Base-by-base conservation (phyloP, 2,329 filamentous ascomycete species). In the Bertia moriformis region DNA sequence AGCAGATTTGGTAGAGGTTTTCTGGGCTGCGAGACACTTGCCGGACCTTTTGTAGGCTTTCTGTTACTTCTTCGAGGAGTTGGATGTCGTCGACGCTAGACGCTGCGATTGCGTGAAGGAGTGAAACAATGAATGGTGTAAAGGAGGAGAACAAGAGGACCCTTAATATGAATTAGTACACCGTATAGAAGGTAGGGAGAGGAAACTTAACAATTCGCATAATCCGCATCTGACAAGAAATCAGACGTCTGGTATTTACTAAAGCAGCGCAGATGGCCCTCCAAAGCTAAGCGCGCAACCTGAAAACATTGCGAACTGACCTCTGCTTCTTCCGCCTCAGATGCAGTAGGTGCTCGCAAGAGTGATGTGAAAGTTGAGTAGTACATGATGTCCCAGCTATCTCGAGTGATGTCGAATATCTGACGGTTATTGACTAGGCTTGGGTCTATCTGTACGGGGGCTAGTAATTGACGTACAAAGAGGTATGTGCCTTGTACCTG, bases 51-150 rank as follows among this genome's bases (percentile, higher is more conserved):
- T 27, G n/a, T 7, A 27, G 22, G 7, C 7, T 27, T 27, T 7
- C 22, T 10, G n/a, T n/a, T 10, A 27, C 22, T 10, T 50, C 41
- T 37, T 48, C 44, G 3, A 51, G 44, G 12, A 51, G 41, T 18
- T 42, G 38, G 18, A 48, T 37, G 38, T 49, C 46, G 18, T 44
- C 41, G 10, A 33, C 17, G 29, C 42, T 46, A 4, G 29, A 44
- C 5, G 49, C 43, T 3, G 49, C 45, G 22, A 52, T 50, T 1
- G 50, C 50, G 38, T 52, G 50, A 4, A 49, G 50, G 36, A 53
- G 50, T 2, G 48, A 44, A 1, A 53, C 50, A 15, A 53, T 47
- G 29, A 53, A 48, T 0, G 50, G 29, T 38, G 46, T 51, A 18
- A 50, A 50, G 3, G 49, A 49, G 1, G 45, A 43, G n/a, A 43